These are phyloP conservation scores for Tricholoma sp. DNA, from an alignment of 768 basidiomycete genomes.

Conservation along the genomic window DNA sequence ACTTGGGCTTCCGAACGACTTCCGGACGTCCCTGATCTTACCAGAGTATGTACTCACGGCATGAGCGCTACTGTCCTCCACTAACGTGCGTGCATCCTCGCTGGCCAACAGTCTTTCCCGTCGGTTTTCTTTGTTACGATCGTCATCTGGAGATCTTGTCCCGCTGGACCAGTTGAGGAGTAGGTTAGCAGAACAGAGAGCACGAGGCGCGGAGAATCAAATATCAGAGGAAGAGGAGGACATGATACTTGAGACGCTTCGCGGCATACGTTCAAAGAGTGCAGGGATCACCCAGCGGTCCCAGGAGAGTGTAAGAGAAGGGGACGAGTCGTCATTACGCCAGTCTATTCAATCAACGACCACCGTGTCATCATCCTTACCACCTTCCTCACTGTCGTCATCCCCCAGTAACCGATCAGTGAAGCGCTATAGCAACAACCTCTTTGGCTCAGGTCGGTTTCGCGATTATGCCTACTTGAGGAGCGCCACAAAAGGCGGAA, in stretches of 20 bases:
- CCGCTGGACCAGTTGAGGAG: constrained; percentile 59
- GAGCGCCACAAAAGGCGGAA: constrained; percentile 38
- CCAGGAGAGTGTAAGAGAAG: constrained; percentile 27
- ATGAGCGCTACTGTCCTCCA: constrained; percentile 6
- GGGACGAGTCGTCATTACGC: constrained; percentile 22
- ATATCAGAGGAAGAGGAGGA: constrained; percentile 82
- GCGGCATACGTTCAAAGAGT: constrained; percentile 35
- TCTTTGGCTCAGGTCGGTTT: constrained; percentile 78
- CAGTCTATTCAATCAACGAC: constrained; percentile 25
- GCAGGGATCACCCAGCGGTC: constrained; percentile 25
- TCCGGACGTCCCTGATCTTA: constrained; percentile 82
- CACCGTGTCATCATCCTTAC: constrained; percentile 31
- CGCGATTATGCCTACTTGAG: constrained; percentile 71
- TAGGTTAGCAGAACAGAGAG: constrained; percentile 73
- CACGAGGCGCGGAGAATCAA: constrained; percentile 59
- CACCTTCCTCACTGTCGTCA: constrained; percentile 32
- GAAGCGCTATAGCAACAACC: constrained; percentile 81
- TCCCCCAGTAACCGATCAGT: constrained; percentile 46
- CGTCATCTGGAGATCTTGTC: constrained; percentile 60
- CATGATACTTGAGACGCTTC: constrained; percentile 75
- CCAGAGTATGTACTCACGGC: constrained; percentile 60
- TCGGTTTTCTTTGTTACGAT: constrained; percentile 76
- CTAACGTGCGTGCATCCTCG: constrained; percentile 12
- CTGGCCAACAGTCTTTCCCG: constrained; percentile 59
- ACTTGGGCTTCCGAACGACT: constrained; percentile 68